Conservation (phyloP, 139 green algal genomes). For the Picochlorum sp. region DNA sequence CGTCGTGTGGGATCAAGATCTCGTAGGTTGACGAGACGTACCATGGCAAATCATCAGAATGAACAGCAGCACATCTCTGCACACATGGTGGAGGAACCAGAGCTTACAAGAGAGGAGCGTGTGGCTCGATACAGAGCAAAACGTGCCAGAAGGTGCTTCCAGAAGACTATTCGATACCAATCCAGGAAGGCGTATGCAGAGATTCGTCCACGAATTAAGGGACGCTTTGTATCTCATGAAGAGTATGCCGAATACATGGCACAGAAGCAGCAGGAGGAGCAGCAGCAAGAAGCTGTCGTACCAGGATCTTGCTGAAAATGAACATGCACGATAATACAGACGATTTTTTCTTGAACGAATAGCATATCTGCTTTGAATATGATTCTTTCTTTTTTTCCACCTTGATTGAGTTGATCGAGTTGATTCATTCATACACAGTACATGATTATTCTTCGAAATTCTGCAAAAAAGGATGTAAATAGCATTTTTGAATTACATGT, state of each 20-base stretch:
- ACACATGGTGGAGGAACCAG: not conserved
- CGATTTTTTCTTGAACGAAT: constrained; percentile 2
- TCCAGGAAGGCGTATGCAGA: constrained; percentile 32
- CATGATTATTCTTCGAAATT: too few species aligned
- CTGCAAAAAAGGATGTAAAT: too few species aligned
- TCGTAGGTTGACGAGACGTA: not conserved
- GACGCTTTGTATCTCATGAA: constrained; percentile 30
- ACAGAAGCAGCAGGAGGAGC: not conserved
- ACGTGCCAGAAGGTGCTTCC: constrained; percentile 15
- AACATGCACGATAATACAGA: constrained; percentile 8
- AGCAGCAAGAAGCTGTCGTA: not conserved
- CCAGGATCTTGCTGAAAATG: not conserved
- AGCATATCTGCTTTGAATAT: constrained; percentile 1
- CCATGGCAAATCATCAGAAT: not conserved
- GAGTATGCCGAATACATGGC: constrained; percentile 25
- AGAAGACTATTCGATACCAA: constrained; percentile 30
- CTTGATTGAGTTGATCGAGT: not conserved
- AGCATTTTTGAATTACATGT: too few species aligned
- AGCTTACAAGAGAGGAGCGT: constrained; percentile 16
- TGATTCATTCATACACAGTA: not conserved
- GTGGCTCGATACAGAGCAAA: constrained; percentile 27
- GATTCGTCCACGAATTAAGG: constrained; percentile 34
- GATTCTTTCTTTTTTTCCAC: not conserved
- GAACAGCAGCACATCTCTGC: not conserved
- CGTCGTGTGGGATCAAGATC: not conserved